Conservation (phyloP, 2,329 filamentous ascomycete genomes). For the Fusarium lyarnte region DNA sequence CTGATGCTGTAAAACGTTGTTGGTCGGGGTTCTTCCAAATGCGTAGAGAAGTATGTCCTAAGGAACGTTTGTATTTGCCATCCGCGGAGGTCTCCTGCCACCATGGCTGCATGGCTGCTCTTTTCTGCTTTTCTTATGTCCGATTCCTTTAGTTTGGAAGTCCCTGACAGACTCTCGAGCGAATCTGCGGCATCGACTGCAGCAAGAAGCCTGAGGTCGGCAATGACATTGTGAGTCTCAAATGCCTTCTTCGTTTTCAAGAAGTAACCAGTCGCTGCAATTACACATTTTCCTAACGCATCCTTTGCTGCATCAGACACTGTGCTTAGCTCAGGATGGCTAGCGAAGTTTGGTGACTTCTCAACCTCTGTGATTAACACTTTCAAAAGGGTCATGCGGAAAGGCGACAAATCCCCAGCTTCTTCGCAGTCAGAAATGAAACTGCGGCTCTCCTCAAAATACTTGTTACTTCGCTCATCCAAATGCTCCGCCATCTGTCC, state of each 20-base stretch:
- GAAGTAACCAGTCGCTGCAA: conserved; percentile 41
- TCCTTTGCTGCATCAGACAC: conserved; percentile 41
- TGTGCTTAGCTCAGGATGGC: conserved; percentile 36
- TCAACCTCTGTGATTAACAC: conserved; percentile 45
- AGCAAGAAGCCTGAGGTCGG: conserved; percentile 46
- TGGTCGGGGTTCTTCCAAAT: conserved; percentile 47
- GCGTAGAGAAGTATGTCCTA: conserved; percentile 48
- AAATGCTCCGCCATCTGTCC: conserved; percentile 57
- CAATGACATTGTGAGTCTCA: conserved; percentile 30
- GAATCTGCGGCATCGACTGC: conserved; percentile 47
- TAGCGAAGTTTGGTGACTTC: conserved; percentile 42
- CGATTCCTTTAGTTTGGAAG: conserved; percentile 43
- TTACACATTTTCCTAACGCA: conserved; percentile 42
- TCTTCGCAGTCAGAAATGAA: conserved; percentile 43
- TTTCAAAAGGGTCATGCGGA: conserved; percentile 51
- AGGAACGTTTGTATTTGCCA: conserved; percentile 60
- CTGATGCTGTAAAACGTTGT: conserved; percentile 47
- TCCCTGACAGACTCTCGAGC: conserved; percentile 34
- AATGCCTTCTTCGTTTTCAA: conserved; percentile 46
- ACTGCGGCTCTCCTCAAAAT: conserved; percentile 46
- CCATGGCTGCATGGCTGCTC: conserved; percentile 47
- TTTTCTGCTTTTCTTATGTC: conserved; percentile 50
- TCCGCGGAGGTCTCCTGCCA: conserved; percentile 50
- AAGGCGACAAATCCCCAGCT: conserved; percentile 40
- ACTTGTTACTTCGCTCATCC: conserved; percentile 55